Conservation (phyloP, 345 rosid species). For the Turnera subulata region DNA sequence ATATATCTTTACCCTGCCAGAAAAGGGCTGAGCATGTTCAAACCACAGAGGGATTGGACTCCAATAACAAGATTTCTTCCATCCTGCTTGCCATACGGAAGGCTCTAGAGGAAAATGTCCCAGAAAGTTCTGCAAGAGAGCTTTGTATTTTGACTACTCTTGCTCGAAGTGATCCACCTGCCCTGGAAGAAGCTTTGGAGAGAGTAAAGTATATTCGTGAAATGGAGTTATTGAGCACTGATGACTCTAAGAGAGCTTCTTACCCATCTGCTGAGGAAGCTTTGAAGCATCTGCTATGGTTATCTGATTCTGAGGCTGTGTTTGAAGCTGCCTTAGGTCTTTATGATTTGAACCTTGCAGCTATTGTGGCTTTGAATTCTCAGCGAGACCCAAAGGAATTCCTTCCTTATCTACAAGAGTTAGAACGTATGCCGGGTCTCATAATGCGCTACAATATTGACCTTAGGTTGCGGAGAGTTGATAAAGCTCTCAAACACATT, state of each 20-base stretch:
- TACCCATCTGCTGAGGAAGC: slow-evolving; percentile 95
- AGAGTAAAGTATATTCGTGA: slow-evolving; percentile 88
- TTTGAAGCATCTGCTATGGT: slow-evolving; percentile 87
- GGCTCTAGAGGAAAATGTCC: slow-evolving; percentile 68
- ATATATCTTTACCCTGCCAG: slow-evolving; percentile 37
- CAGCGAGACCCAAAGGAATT: slow-evolving; percentile 96
- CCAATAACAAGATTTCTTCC: slow-evolving; percentile 61
- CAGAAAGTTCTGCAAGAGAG: slow-evolving; percentile 87
- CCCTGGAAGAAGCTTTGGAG: slow-evolving; percentile 76
- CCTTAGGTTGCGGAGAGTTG: slow-evolving; percentile 67
- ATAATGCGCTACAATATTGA: slow-evolving; percentile 84
- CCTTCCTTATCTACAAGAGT: slow-evolving; percentile 88
- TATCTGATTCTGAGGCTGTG: slow-evolving; percentile 88
- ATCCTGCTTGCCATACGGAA: slow-evolving; percentile 79
- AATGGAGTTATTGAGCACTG: slow-evolving; percentile 64
- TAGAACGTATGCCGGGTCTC: slow-evolving; percentile 59
- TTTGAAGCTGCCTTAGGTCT: slow-evolving; percentile 95
- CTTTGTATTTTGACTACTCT: slow-evolving; percentile 92
- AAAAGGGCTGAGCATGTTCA: slow-evolving; percentile 39
- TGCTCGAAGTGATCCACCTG: slow-evolving; percentile 91
- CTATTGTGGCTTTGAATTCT: slow-evolving; percentile 95
- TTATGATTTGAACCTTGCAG: slow-evolving; percentile 93
- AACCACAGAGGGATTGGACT: slow-evolving; percentile 30
- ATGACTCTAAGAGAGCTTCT: slow-evolving; percentile 46
- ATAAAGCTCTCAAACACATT: slow-evolving; percentile 85